Evolutionary conservation across 148 eudicot genomes (phyloP).

Genomic region (Polygonum maritimum): DNA sequence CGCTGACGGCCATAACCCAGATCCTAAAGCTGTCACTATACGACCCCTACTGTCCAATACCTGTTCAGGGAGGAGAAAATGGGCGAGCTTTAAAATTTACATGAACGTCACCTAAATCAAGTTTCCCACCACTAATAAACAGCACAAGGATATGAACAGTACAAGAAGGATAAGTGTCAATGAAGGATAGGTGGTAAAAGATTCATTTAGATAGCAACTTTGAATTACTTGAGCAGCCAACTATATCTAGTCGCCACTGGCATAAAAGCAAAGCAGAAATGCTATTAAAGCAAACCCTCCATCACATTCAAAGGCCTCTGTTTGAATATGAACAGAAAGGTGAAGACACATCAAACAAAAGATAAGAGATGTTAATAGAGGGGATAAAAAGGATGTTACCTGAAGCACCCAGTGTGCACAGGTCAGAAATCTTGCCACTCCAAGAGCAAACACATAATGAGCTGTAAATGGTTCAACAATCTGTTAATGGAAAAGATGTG

Average conservation of each 20-base stretch:
- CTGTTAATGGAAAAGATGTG: constrained; percentile 10
- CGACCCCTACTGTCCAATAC: constrained; percentile 20
- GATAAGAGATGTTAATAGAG: not conserved
- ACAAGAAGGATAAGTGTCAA: not conserved
- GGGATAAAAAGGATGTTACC: constrained; percentile 10
- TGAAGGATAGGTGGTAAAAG: not conserved
- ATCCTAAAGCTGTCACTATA: constrained; percentile 20
- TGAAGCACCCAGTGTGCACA: constrained; percentile 42
- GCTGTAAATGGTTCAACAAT: constrained; percentile 48
- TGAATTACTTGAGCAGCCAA: not conserved
- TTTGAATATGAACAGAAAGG: not conserved
- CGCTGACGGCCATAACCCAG: constrained; percentile 22
- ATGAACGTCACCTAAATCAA: not conserved
- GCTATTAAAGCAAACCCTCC: not conserved
- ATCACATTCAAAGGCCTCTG: not conserved
- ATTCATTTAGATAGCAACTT: not conserved
- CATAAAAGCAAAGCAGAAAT: not conserved
- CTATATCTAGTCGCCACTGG: not conserved
- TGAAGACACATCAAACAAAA: not conserved
- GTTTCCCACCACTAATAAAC: not conserved
- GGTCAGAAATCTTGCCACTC: constrained; percentile 40
- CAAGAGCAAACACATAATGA: constrained; percentile 44
- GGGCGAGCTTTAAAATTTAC: not conserved
- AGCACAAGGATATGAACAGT: not conserved
- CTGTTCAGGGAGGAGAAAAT: constrained; percentile 8